Percentiles rank a stretch among this genome's conserved stretches.
phyloP scores from a whole-genome alignment of 805 yeast genomes.

The Metschnikowia bowlesiae region DNA sequence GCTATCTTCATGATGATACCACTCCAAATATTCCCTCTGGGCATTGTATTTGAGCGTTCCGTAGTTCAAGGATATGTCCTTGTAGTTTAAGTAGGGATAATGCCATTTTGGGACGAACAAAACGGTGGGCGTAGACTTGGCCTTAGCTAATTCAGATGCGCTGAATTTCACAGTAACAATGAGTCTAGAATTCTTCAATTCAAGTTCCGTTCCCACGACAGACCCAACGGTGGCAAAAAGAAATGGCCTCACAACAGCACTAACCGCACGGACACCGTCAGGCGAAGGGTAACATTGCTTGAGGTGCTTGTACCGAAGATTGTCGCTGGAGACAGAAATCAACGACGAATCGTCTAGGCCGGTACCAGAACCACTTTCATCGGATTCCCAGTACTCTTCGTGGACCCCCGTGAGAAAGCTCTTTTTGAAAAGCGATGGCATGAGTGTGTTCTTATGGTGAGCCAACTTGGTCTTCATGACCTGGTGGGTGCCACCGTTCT shows the following conservation, averaged over 20 bases:
- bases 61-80: slow-evolving; percentile 46
- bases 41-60: slow-evolving; percentile 56
- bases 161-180: slow-evolving; percentile 38
- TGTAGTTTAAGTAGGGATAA: slow-evolving; percentile 47
- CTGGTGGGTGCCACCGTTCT: slow-evolving; percentile 7
- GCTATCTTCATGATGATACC: slow-evolving; percentile 53
- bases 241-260: slow-evolving; percentile 75
- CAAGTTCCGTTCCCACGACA: slow-evolving; percentile 53
- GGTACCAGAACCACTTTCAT: background rate
- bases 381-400: slow-evolving; percentile 7
- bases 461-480: slow-evolving; percentile 9
- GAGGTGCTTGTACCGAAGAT: slow-evolving; percentile 22
- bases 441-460: slow-evolving; percentile 9
- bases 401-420: slow-evolving; percentile 3
- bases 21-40: slow-evolving; percentile 53
- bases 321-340: slow-evolving; percentile 11
- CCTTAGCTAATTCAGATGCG: background rate
- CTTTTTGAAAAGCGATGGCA: slow-evolving; percentile 10
- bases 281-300: slow-evolving; percentile 38
- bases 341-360: slow-evolving; percentile 9
- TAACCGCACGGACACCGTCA: slow-evolving; percentile 70
- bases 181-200: slow-evolving; percentile 46
- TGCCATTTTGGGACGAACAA: slow-evolving; percentile 73
- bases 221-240: slow-evolving; percentile 62
- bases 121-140: slow-evolving; percentile 42